Evolutionary conservation across 805 yeast genomes (phyloP).

Genomic region (Metschnikowia gruessii): DNA sequence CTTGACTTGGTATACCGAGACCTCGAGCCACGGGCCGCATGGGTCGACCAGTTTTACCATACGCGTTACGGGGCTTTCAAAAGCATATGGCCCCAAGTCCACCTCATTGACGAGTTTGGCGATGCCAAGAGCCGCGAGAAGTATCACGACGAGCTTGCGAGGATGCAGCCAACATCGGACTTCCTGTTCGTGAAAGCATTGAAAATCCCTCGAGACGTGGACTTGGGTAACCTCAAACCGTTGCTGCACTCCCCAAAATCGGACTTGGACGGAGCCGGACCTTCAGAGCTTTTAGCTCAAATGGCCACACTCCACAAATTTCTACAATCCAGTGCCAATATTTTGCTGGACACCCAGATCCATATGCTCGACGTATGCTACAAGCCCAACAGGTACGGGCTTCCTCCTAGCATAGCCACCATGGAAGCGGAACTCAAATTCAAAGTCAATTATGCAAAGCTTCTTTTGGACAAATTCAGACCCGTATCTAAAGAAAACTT

Average conservation of each 20-base stretch:
- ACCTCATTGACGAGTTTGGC: constrained; percentile 29
- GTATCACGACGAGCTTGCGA: constrained; percentile 20
- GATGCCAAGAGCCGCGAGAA: constrained; percentile 6
- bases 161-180: constrained; percentile 7
- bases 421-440: constrained; percentile 27
- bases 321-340: constrained; percentile 18
- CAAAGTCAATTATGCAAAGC: constrained; percentile 26
- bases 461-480: constrained; percentile 15
- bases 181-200: constrained; percentile 16
- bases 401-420: constrained; percentile 29
- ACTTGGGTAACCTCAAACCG: constrained; percentile 5
- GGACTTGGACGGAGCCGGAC: background rate
- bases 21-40: constrained; percentile 10
- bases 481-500: constrained; percentile 26
- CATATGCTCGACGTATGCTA: constrained; percentile 32
- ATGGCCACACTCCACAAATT: constrained; percentile 23
- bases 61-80: constrained; percentile 24
- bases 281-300: constrained; percentile 11
- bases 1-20: constrained; percentile 30
- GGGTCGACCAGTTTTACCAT: constrained; percentile 23
- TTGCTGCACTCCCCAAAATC: background rate
- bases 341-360: constrained; percentile 25
- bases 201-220: constrained; percentile 1
- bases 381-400: constrained; percentile 30
- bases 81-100: constrained; percentile 35